These are phyloP conservation scores for Stagonosporopsis chrysanthemi DNA, from an alignment of 2,329 filamentous ascomycete genomes.

Conservation along the genomic window DNA sequence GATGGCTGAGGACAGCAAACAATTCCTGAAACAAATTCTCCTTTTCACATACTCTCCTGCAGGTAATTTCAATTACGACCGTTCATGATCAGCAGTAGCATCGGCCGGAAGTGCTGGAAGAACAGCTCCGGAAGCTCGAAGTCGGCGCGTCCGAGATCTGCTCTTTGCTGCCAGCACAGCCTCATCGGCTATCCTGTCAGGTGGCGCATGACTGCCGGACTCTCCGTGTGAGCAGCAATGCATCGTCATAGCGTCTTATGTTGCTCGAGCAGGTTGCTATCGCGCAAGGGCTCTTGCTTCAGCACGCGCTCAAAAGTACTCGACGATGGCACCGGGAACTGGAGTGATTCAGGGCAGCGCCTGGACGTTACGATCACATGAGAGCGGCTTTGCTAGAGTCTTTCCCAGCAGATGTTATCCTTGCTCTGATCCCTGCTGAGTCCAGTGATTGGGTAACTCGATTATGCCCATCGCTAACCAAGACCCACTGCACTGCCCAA, in stretches of 20 bases:
- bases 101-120: slow-evolving; percentile 24
- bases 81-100: slow-evolving; percentile 29
- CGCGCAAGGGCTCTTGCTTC: slow-evolving; percentile 31
- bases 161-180: slow-evolving; percentile 36
- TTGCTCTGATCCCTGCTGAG: slow-evolving; percentile 41
- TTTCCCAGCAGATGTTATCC: slow-evolving; percentile 32
- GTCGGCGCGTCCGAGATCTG: slow-evolving; percentile 42
- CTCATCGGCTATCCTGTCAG: slow-evolving; percentile 25
- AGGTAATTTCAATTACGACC: slow-evolving; percentile 15
- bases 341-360: slow-evolving; percentile 23
- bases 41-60: slow-evolving; percentile 23
- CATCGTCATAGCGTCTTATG: slow-evolving; percentile 15
- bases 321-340: slow-evolving; percentile 28
- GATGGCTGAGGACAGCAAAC: slow-evolving; percentile 25
- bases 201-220: slow-evolving; percentile 27
- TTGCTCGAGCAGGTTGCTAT: slow-evolving; percentile 27
- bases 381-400: slow-evolving; percentile 25
- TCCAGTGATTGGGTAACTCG: slow-evolving; percentile 45
- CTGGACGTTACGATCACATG: slow-evolving; percentile 46
- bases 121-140: slow-evolving; percentile 13
- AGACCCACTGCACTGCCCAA: slow-evolving; percentile 33
- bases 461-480: slow-evolving; percentile 44
- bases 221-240: slow-evolving; percentile 16
- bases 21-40: slow-evolving; percentile 37
- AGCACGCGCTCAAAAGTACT: slow-evolving; percentile 48